A percentile compares a stretch with the other conserved stretches of the same genome.
phyloP scores from a whole-genome alignment of 1,284 basidiomycete species.

The Ceratobasidium sp. region DNA sequence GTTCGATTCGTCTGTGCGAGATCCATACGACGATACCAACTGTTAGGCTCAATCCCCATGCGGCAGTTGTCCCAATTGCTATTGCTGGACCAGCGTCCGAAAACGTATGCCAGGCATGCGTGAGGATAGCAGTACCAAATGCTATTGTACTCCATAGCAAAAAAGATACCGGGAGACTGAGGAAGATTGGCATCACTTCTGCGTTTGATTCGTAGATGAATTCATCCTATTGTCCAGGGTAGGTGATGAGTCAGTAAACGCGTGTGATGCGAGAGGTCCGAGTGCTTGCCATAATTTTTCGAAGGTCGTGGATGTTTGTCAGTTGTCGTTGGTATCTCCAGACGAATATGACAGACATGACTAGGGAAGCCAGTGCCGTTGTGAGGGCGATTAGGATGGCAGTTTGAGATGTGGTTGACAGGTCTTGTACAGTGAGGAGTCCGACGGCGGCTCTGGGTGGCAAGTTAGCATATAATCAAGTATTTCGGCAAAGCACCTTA shows the following conservation, averaged over 20 bases:
- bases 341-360: constrained; percentile 39
- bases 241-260: too few species aligned
- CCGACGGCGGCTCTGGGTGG: constrained; percentile 36
- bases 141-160: constrained; percentile 42
- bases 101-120: constrained; percentile 40
- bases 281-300: constrained; percentile 40
- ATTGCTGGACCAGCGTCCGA: constrained; percentile 15
- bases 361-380: constrained; percentile 39
- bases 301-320: constrained; percentile 41
- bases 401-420: constrained; percentile 31
- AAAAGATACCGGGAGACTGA: constrained; percentile 42
- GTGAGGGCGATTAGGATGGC: constrained; percentile 41
- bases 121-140: constrained; percentile 38
- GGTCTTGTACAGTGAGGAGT: constrained; percentile 38
- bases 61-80: constrained; percentile 37
- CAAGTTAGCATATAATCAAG: constrained; percentile 7
- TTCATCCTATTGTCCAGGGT: constrained; percentile 36
- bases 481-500: neutral
- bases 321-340: constrained; percentile 44
- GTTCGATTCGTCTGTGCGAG: constrained; percentile 24
- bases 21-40: constrained; percentile 28
- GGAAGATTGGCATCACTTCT: constrained; percentile 42
- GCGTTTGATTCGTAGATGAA: constrained; percentile 42
- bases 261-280: neutral
- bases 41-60: constrained; percentile 13